These are phyloP conservation scores for Lolium rigidum DNA, from an alignment of 176 grass and related monocot species.

Conservation along the genomic window DNA sequence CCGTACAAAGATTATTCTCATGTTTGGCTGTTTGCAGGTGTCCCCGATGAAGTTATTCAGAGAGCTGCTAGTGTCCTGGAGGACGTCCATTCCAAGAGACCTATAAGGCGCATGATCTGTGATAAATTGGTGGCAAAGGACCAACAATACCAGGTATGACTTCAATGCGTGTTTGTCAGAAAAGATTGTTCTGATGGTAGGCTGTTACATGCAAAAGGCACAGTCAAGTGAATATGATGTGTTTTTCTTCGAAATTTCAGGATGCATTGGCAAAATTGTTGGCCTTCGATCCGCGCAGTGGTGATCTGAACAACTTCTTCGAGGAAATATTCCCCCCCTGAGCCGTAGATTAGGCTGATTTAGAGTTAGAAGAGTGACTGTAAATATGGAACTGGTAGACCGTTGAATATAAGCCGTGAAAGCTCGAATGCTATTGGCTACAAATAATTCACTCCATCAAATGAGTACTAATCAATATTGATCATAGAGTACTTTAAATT, in stretches of 20 bases:
- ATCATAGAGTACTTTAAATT: no score
- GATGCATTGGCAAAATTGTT: slow-evolving; percentile 68
- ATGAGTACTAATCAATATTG: not conserved
- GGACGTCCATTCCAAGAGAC: slow-evolving; percentile 70
- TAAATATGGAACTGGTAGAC: not conserved
- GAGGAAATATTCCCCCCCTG: slow-evolving; percentile 51
- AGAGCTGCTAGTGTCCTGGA: slow-evolving; percentile 72
- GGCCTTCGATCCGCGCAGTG: slow-evolving; percentile 65
- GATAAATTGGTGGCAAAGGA: slow-evolving; percentile 66
- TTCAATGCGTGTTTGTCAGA: slow-evolving; percentile 10
- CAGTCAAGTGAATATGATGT: not conserved
- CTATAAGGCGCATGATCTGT: slow-evolving; percentile 51
- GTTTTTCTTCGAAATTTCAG: slow-evolving; percentile 49
- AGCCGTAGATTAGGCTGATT: slow-evolving; percentile 25
- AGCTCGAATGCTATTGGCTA: not conserved
- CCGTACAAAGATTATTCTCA: slow-evolving; percentile 25
- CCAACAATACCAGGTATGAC: slow-evolving; percentile 69
- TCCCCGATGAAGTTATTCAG: slow-evolving; percentile 67
- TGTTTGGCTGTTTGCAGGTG: slow-evolving; percentile 60
- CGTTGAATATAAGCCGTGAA: not conserved
- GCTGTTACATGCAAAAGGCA: not conserved
- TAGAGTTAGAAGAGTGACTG: not conserved
- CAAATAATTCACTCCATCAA: not conserved
- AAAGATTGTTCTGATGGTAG: slow-evolving; percentile 32
- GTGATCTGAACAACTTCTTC: slow-evolving; percentile 70